A percentile compares a stretch with the other conserved stretches of the same genome.
Evolutionary conservation across 345 rosid genomes (phyloP).

Genomic region (Erodium maritimum): DNA sequence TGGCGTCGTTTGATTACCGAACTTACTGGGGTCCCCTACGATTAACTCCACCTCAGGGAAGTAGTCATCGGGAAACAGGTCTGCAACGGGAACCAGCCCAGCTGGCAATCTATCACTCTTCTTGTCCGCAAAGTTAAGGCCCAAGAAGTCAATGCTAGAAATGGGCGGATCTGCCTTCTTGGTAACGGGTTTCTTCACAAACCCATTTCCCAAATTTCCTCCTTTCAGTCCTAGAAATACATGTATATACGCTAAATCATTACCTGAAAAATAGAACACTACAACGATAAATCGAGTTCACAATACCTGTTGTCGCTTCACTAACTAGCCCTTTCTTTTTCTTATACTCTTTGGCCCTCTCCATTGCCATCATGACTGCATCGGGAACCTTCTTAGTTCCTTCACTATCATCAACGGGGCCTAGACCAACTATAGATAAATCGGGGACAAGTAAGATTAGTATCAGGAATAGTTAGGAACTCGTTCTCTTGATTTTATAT

Average conservation of each 20-base stretch:
- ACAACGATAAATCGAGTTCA: no score
- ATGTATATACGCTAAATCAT: not conserved
- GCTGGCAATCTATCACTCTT: constrained; percentile 67
- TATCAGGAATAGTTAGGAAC: no score
- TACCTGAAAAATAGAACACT: no score
- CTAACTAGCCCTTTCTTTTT: no score
- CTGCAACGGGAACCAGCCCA: constrained; percentile 51
- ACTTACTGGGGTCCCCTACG: constrained; percentile 62
- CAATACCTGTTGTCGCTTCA: no score
- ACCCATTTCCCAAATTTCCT: constrained; percentile 14
- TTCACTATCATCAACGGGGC: no score
- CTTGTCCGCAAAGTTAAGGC: constrained; percentile 78
- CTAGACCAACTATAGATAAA: no score
- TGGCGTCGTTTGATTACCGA: constrained; percentile 17
- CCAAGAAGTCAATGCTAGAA: constrained; percentile 64
- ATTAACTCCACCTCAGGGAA: constrained; percentile 75
- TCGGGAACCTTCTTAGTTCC: no score
- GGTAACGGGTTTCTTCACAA: constrained; percentile 14
- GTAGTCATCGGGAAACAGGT: constrained; percentile 48
- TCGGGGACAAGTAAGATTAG: no score
- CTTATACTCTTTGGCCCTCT: no score
- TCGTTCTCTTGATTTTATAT: no score
- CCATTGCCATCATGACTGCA: no score
- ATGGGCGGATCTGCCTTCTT: constrained; percentile 36
- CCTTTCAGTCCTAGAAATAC: constrained; percentile 31